Conservation (phyloP, 2,329 filamentous ascomycete genomes). For the Penicillium brevicompactum region DNA sequence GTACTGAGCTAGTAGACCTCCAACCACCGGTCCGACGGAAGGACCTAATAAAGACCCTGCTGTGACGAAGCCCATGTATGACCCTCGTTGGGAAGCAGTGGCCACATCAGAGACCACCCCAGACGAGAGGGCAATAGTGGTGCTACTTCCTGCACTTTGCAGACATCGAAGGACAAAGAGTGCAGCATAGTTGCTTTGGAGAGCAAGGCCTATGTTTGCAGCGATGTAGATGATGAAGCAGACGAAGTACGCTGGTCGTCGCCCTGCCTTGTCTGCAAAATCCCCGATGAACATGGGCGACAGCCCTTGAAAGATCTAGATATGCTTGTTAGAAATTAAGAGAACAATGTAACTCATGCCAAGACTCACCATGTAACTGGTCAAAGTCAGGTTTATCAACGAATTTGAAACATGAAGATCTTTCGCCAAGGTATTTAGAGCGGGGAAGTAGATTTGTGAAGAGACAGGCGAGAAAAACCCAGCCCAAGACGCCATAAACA, state of each 20-base stretch:
- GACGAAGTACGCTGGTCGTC: slow-evolving; percentile 54
- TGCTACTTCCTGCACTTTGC: slow-evolving; percentile 45
- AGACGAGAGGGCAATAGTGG: slow-evolving; percentile 44
- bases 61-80: slow-evolving; percentile 44
- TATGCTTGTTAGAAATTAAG: background rate
- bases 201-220: slow-evolving; percentile 43
- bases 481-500: slow-evolving; percentile 33
- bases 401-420: slow-evolving; percentile 32
- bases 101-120: slow-evolving; percentile 45
- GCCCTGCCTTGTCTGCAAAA: slow-evolving; percentile 53
- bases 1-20: slow-evolving; percentile 38
- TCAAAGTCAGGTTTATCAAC: slow-evolving; percentile 30
- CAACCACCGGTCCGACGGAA: slow-evolving; percentile 39
- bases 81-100: slow-evolving; percentile 41
- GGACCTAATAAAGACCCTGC: slow-evolving; percentile 37
- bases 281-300: slow-evolving; percentile 56
- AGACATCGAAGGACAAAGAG: slow-evolving; percentile 42
- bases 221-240: slow-evolving; percentile 55
- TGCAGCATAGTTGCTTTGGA: slow-evolving; percentile 42
- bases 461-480: slow-evolving; percentile 49
- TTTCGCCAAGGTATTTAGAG: slow-evolving; percentile 36
- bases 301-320: slow-evolving; percentile 55
- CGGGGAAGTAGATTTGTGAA: slow-evolving; percentile 49
- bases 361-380: slow-evolving; percentile 26
- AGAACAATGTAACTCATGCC: background rate